These are phyloP conservation scores for Lipomyces chichibuensis DNA, from an alignment of 805 yeast genomes.

Conservation along the genomic window DNA sequence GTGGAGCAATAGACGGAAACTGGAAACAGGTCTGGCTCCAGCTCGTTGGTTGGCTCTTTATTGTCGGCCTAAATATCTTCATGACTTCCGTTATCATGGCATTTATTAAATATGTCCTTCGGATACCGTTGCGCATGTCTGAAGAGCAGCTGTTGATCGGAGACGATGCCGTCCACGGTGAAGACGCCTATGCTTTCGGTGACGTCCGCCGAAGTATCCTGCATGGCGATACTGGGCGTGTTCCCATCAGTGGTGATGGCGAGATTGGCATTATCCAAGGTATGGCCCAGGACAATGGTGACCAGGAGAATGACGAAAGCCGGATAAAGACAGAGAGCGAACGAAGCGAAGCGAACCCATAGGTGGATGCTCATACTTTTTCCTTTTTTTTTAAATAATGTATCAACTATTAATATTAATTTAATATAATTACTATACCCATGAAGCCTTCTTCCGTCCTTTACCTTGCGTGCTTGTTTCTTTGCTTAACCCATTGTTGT, in stretches of 20 bases:
- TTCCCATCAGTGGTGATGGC: slow-evolving; percentile 3
- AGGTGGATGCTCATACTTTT: no score
- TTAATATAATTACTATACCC: no score
- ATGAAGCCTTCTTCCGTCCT: no score
- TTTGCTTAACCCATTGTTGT: no score
- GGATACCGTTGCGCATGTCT: slow-evolving; percentile 9
- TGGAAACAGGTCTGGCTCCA: slow-evolving; percentile 11
- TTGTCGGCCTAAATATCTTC: slow-evolving; percentile 4
- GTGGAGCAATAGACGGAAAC: slow-evolving; percentile 6
- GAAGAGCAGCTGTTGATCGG: background rate
- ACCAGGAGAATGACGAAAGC: background rate
- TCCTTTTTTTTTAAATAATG: no score
- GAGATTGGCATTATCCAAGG: slow-evolving; percentile 2
- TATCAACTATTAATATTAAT: no score
- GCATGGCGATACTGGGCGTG: background rate
- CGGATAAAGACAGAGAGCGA: background rate
- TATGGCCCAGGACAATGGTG: background rate
- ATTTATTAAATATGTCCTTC: slow-evolving; percentile 1
- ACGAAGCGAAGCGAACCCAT: background rate
- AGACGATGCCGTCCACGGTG: slow-evolving; percentile 9
- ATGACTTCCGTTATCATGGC: background rate
- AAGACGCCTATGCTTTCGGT: slow-evolving; percentile 8
- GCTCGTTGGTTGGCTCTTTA: slow-evolving; percentile 4
- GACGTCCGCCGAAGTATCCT: slow-evolving; percentile 5
- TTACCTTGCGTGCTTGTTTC: no score